Evolutionary conservation across 257 asterid genomes (phyloP).

Genomic region (Leptodermis oblonga): DNA sequence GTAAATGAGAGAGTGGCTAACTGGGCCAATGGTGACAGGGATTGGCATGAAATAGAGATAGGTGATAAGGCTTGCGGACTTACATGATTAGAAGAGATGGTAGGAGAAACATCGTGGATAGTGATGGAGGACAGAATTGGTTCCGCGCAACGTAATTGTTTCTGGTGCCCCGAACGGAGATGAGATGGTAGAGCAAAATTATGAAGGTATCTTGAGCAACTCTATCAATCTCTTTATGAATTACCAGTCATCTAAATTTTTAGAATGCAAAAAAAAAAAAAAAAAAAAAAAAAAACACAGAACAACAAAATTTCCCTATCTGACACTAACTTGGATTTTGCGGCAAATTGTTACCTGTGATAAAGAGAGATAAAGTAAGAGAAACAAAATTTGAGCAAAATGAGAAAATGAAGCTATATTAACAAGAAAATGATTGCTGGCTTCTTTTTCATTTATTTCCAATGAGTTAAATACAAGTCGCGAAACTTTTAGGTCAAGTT

Average conservation of each 20-base stretch:
- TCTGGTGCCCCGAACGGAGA: slow-evolving; percentile 12
- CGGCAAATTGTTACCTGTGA: too few species aligned
- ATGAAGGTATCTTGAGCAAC: slow-evolving; percentile 11
- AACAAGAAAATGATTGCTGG: too few species aligned
- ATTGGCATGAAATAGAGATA: background rate
- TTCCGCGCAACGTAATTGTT: slow-evolving; percentile 1
- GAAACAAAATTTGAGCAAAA: too few species aligned
- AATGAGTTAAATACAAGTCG: too few species aligned
- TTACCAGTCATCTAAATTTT: slow-evolving; percentile 6
- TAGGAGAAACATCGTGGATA: background rate
- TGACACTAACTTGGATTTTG: background rate
- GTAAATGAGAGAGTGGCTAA: background rate
- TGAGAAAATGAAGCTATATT: too few species aligned
- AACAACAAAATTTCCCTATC: too few species aligned
- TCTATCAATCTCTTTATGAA: background rate
- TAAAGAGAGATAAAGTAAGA: too few species aligned
- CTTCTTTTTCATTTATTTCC: too few species aligned
- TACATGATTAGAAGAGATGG: background rate
- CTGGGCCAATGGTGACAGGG: background rate
- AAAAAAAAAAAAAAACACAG: too few species aligned
- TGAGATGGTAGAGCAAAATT: slow-evolving; percentile 17
- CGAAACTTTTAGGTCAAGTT: too few species aligned
- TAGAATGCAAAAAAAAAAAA: background rate
- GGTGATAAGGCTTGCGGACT: background rate
- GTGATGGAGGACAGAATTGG: background rate